These are phyloP conservation scores for Emmonsia crescens DNA, from an alignment of 2,329 filamentous ascomycete species.

Conservation along the genomic window DNA sequence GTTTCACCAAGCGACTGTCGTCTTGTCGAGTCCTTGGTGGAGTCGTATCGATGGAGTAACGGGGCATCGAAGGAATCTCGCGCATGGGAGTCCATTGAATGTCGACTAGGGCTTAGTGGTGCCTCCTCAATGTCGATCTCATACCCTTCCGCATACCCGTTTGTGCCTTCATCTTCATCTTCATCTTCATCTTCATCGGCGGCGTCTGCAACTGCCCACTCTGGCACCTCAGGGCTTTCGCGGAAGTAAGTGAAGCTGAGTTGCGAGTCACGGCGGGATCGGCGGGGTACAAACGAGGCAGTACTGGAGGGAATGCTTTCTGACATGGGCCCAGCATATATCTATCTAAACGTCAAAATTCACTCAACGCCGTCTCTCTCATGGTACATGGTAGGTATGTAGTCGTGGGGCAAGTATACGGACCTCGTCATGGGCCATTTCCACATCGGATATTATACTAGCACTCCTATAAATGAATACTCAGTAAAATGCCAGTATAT, in stretches of 20 bases:
- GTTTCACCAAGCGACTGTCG: conserved; percentile 42
- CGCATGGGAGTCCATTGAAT: conserved; percentile 20
- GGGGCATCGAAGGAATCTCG: conserved; percentile 42
- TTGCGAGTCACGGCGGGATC: conserved; percentile 68
- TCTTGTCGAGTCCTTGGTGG: conserved; percentile 57
- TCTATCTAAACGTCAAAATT: conserved; percentile 27
- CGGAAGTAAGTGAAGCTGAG: conserved; percentile 83
- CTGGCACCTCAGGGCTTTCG: conserved; percentile 52
- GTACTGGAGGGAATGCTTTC: conserved; percentile 93
- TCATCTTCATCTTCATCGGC: too few relatives aligned
- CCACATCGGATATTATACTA: conserved; percentile 88
- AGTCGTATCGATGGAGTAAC: conserved; percentile 62
- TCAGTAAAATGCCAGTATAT: background rate
- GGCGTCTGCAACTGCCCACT: conserved; percentile 44
- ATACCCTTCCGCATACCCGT: conserved; percentile 25
- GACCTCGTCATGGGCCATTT: conserved; percentile 96
- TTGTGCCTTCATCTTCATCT: conserved; percentile 26
- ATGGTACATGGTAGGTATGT: conserved; percentile 8
- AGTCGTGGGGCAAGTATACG: conserved; percentile 11
- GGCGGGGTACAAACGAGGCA: conserved; percentile 81
- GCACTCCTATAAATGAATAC: conserved; percentile 7
- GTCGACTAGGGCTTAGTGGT: conserved; percentile 6
- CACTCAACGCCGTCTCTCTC: conserved; percentile 4
- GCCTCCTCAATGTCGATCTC: conserved; percentile 10
- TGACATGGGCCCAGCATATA: conserved; percentile 85